Evolutionary conservation across 148 eudicot genomes (phyloP), one percentile per base, ranked within the genome.

Genomic region (Vaccinium macrocarpon): DNA sequence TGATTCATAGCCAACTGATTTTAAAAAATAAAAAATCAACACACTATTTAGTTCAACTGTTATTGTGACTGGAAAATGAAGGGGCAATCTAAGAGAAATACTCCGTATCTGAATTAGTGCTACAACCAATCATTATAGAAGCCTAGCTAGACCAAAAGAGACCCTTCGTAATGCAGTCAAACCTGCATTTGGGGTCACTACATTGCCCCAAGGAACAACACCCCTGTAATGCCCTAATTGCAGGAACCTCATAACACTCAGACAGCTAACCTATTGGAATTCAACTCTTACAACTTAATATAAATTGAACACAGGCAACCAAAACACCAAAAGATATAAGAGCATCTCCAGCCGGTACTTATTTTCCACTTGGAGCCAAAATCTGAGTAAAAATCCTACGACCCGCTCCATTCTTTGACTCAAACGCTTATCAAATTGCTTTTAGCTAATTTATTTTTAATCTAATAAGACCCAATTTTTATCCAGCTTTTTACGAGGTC

Each of bases 251-350:
- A 71, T 75, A 75, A 75, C 81, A 85, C 66, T 27, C 29, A 61
- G 81, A 50, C 38, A 81, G 64, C 84, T 51, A 46, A 12, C 70
- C 10, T 85, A 76, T 35, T 56, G 46, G 38, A 53, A 77, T 66
- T 64, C 68, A 84, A 10, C 86, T 78, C 50, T 29, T 77, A 66
- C 52, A 79, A 49, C 64, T 84, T 80, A 46, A 27, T 71, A 46
- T 55, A 72, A 59, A 79, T 79, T 78, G 82, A 78, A 83, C 64
- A 46, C 50, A 73, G 83, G 75, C 71, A 66, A 64, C 38, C 46
- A 46, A 61, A 82, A 70, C 52, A 23, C 32, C 23, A 38, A 19
- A 61, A 77, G 42, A 77, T 2, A 8, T n/a, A 59, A 19, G 10
- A 21, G 25, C 66, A 59, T 19, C 66, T 8, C 23, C 66, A 59